Evolutionary conservation across 352 stramenopile genomes (phyloP), one percentile per base, ranked within the genome.

Genomic region (Phytopythium chamaehyphon): DNA sequence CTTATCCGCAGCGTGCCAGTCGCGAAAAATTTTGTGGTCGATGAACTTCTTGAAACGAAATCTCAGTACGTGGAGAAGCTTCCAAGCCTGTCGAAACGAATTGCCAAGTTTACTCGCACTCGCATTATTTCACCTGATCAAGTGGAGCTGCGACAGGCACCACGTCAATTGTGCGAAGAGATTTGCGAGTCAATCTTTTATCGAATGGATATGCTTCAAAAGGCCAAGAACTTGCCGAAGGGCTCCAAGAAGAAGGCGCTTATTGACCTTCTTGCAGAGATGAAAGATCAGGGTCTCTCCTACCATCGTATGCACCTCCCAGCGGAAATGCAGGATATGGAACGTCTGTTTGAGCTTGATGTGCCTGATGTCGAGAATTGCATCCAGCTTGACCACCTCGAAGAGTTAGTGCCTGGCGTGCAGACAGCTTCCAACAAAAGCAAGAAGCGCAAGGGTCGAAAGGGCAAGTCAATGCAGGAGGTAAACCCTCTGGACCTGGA

Each of bases 221-320:
- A 96, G 47, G 61, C 64, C 15, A 70, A 69, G 22, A 97, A 94
- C 28, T 62, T 90, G 16, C 93, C 93, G 0, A 98, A 98, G 71
- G 90, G 88, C 43, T 93, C 98, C 22, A 99, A 99, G 71, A 96
- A 98, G 75, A 90, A 98, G 54, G 96, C 96, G 15, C 66, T 99
- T 6, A 84, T 98, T 22, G 96, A 99, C 57, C 66, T 99, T 18
- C 84, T 99, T 6, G 62, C 69, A 11, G 90, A 92, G 51, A 63
- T 98, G 2, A 90, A 95, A 50, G 69, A 72, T 1, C 85, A 97
- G 21, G 93, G 91, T 0, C 76, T 97, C 57, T 56, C 55, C 18
- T 88, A 88, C 54, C 80, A 93, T 43, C 79, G 83, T 50, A 71
- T 85, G 43, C 83, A 92, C 26, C 50, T 93, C 10, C 85, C 85